phyloP scores from a whole-genome alignment of 345 rosid genomes.

The Lenwebbia sp. region DNA sequence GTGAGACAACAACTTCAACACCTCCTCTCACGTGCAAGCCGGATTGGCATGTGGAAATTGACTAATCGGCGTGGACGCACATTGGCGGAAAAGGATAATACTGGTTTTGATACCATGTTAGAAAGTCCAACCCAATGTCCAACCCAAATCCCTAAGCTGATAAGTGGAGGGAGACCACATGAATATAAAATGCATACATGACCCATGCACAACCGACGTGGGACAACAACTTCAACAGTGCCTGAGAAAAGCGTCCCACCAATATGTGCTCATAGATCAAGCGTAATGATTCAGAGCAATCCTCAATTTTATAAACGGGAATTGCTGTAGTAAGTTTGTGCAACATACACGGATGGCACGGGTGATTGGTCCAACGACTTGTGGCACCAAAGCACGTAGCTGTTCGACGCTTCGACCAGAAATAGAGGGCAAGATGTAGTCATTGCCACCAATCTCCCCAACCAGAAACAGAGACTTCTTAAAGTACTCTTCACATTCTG shows the following conservation, averaged over 20 bases:
- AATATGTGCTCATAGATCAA: not conserved
- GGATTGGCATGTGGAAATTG: too few relatives aligned
- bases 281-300: not conserved
- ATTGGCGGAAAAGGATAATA: too few relatives aligned
- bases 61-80: too few relatives aligned
- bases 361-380: conserved; percentile 28
- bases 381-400: conserved; percentile 23
- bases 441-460: conserved; percentile 69
- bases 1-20: too few relatives aligned
- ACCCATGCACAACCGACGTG: too few relatives aligned
- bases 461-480: conserved; percentile 46
- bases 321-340: not conserved
- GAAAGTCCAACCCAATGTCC: too few relatives aligned
- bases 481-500: conserved; percentile 38
- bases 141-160: too few relatives aligned
- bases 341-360: not conserved
- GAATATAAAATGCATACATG: too few relatives aligned
- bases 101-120: too few relatives aligned
- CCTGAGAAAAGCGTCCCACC: not conserved
- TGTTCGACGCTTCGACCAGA: conserved; percentile 21
- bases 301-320: not conserved
- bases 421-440: conserved; percentile 33
- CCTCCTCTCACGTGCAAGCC: too few relatives aligned
- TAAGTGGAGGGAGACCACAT: too few relatives aligned
- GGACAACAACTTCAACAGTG: too few relatives aligned